Evolutionary conservation across 768 basidiomycete genomes (phyloP), one percentile per base, ranked within the genome.

Genomic region (Mycena crocata): DNA sequence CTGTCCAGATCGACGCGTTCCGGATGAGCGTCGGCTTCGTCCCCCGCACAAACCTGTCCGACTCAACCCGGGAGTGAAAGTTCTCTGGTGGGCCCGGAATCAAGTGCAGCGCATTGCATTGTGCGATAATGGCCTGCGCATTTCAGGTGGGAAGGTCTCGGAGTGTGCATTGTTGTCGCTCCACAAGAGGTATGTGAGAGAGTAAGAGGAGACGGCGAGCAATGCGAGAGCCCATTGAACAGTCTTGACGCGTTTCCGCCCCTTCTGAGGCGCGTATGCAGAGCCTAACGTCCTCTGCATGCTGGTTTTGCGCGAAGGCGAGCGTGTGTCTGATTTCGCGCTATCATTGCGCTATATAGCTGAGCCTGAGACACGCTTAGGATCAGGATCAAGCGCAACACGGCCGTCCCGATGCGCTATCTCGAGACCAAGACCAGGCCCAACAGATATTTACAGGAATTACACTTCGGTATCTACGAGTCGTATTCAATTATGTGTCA

Each of bases 1-100:
- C 94, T 3, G 93, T 93, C 94, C 94, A 95, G 31, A 95, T 85
- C 7, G 86, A 88, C 13, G 89, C 92, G 73, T 95, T 93, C 64
- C 79, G 83, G 34, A 95, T 82, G 30, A 89, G 78, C 1, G 84
- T 81, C 1, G 89, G 74, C 5, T 72, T 72, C 1, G 92, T 90
- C 0, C 87, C 90, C 0, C 74, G 74, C 9, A 81, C 86, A 65
- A 81, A 86, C 31, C 90, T 81, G 71, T 92, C 90, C 19, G 88
- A 90, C 34, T 76, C 69, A 14, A 28, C 54, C 28, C 68, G 59
- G 35, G 60, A 87, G 21, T 86, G 78, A 70, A 86, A 91, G 0
- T 66, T 37, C 24, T 62, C 60, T 35, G 68, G 64, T 17, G 68
- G 68, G 9, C 68, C 68, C 7, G 68, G 64, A 5, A 59, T 62